Percentiles rank a stretch among this genome's conserved stretches.
Evolutionary conservation across 2,329 filamentous ascomycete genomes (phyloP).

Genomic region (Leptographium procerum): DNA sequence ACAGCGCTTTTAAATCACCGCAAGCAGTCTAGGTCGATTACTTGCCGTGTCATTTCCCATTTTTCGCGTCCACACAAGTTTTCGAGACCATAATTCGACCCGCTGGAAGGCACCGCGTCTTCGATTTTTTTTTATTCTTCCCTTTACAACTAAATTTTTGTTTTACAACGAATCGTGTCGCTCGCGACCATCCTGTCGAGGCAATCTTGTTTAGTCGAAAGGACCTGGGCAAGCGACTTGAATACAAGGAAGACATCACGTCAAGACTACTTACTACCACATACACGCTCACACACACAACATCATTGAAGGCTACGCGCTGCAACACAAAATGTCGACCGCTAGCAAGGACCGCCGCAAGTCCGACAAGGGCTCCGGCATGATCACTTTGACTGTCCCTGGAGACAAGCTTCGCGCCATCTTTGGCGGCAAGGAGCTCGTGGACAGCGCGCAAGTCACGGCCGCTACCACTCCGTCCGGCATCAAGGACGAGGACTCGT

Average conservation of each 20-base stretch:
- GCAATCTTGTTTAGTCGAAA: not conserved
- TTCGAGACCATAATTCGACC: not conserved
- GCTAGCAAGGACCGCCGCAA: constrained; percentile 31
- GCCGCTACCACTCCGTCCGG: constrained; percentile 21
- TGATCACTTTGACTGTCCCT: constrained; percentile 43
- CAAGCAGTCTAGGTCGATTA: not conserved
- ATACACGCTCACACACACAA: not conserved
- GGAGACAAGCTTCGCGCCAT: constrained; percentile 39
- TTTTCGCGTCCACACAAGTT: not conserved
- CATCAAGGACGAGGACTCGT: constrained; percentile 15
- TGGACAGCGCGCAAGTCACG: constrained; percentile 14
- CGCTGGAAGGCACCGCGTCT: no score
- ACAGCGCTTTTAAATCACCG: not conserved
- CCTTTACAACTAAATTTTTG: not conserved
- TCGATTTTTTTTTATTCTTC: not conserved
- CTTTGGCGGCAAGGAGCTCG: constrained; percentile 20
- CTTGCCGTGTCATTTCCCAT: not conserved
- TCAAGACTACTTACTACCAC: not conserved
- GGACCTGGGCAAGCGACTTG: not conserved
- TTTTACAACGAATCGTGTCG: not conserved
- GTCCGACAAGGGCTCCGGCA: constrained; percentile 21
- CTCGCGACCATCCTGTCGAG: not conserved
- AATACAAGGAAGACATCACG: not conserved
- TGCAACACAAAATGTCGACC: constrained; percentile 21
- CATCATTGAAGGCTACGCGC: not conserved